Evolutionary conservation across 495 filamentous ascomycete species (phyloP), one percentile per base, ranked within the genome.

Genomic region (Sphaerosporella brunnea): DNA sequence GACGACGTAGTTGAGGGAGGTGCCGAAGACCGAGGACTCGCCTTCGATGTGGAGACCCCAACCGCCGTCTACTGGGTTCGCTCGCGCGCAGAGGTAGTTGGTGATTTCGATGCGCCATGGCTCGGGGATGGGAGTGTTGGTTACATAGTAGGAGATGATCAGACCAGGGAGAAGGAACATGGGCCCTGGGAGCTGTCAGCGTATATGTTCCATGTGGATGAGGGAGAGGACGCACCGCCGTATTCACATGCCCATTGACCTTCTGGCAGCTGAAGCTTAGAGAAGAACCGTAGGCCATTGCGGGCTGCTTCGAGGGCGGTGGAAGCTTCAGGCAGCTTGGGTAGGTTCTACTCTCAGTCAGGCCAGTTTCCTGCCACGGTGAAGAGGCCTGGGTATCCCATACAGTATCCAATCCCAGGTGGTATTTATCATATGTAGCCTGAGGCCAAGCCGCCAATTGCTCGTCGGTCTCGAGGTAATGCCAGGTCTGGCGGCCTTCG

Each of bases 201-300:
- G 24, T 24, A 1, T 8, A 23, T 71, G 79, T n/a, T n/a, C 75
- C 9, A 37, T 5, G 16, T 37, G 18, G 9, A 32, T 15, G 15
- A 15, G 7, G 35, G 35, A 37, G 7, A 18, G 35, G 9, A 37
- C 25, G 19, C 23, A 0, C 87, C 90, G 50, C 90, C 90, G 66
- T 96, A 97, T 62, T 96, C 90, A 66, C 87, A 95, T 3, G 71
- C 90, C 90, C 90, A 97, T 60, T 94, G 83, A 2, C 90, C 90
- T 5, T 82, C 77, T 36, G 80, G 75, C 0, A 93, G 72, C 58
- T 97, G 90, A 32, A 96, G 71, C 39, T 85, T 73, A 28, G 85
- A 83, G 69, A 90, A 93, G 70, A 93, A 97, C 2, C 74, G 70
- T 44, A 97, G 68, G 42, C 79, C 84, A 66, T 96, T 96, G 51